These are phyloP conservation scores for Salix arbutifolia DNA, from an alignment of 345 rosid species.

Conservation along the genomic window DNA sequence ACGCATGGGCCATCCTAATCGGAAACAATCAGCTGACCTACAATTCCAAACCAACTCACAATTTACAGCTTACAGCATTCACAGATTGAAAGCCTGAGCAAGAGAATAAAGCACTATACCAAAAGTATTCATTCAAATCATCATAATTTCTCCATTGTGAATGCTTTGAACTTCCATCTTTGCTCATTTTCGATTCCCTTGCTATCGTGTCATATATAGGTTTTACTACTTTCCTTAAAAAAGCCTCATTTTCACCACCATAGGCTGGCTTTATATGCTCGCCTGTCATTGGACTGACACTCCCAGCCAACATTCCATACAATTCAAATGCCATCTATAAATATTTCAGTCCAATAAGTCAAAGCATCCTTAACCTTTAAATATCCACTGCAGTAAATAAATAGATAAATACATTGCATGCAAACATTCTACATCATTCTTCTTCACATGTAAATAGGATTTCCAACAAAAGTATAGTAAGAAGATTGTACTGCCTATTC, in stretches of 20 bases:
- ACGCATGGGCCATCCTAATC: slow-evolving; percentile 99
- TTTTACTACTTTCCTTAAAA: slow-evolving; percentile 58
- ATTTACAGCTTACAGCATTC: not conserved
- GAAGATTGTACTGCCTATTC: not conserved
- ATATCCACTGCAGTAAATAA: not conserved
- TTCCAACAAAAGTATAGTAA: not conserved
- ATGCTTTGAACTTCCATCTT: slow-evolving; percentile 85
- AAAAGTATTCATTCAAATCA: slow-evolving; percentile 94
- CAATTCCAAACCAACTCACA: not conserved
- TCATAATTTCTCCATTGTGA: slow-evolving; percentile 99
- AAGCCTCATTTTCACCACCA: slow-evolving; percentile 66
- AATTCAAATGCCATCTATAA: slow-evolving; percentile 36
- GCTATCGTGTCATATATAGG: slow-evolving; percentile 56
- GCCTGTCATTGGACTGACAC: slow-evolving; percentile 58
- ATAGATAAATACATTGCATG: no score
- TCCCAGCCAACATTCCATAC: slow-evolving; percentile 67
- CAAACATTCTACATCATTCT: no score
- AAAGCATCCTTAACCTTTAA: not conserved
- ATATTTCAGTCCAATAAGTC: not conserved
- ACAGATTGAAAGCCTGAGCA: not conserved
- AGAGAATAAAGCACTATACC: slow-evolving; percentile 36
- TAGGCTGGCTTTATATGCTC: slow-evolving; percentile 62
- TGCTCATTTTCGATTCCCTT: slow-evolving; percentile 65
- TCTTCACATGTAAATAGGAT: not conserved
- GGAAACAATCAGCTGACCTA: slow-evolving; percentile 97